phyloP scores from a whole-genome alignment of 371 early-diverging fungal species.

The Mucor mucedo region DNA sequence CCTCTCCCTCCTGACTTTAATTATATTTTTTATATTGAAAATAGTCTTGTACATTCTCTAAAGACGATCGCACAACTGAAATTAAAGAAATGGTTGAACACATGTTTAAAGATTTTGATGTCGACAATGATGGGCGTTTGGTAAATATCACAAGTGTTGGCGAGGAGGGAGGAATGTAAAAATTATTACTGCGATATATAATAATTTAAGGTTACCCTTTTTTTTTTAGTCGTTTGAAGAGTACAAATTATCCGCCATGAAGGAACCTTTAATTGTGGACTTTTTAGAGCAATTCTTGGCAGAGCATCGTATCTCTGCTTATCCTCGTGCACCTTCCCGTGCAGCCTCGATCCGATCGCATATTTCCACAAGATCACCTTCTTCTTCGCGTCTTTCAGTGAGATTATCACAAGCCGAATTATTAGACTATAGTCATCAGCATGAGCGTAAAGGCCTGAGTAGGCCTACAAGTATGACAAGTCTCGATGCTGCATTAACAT shows the following conservation, averaged over 20 bases:
- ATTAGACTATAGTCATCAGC: conserved; percentile 33
- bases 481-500: conserved; percentile 37
- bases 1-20: neutral
- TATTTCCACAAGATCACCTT: conserved; percentile 10
- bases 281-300: conserved; percentile 78
- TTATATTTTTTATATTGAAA: neutral
- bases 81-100: conserved; percentile 69
- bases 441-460: conserved; percentile 22
- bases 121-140: conserved; percentile 81
- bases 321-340: conserved; percentile 22
- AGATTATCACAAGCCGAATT: conserved; percentile 42
- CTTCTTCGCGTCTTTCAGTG: conserved; percentile 16
- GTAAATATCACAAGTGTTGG: conserved; percentile 42
- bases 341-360: conserved; percentile 30
- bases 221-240: conserved; percentile 70
- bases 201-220: too few relatives aligned
- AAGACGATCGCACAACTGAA: conserved; percentile 70
- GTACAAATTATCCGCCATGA: conserved; percentile 82
- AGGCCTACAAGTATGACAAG: conserved; percentile 39
- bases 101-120: conserved; percentile 85
- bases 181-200: too few relatives aligned
- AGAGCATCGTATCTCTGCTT: conserved; percentile 44
- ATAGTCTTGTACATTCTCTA: conserved; percentile 60
- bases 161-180: neutral
- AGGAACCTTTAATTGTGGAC: conserved; percentile 83